Conservation (phyloP, 2,329 filamentous ascomycete species). For the Fusarium denticulatum region DNA sequence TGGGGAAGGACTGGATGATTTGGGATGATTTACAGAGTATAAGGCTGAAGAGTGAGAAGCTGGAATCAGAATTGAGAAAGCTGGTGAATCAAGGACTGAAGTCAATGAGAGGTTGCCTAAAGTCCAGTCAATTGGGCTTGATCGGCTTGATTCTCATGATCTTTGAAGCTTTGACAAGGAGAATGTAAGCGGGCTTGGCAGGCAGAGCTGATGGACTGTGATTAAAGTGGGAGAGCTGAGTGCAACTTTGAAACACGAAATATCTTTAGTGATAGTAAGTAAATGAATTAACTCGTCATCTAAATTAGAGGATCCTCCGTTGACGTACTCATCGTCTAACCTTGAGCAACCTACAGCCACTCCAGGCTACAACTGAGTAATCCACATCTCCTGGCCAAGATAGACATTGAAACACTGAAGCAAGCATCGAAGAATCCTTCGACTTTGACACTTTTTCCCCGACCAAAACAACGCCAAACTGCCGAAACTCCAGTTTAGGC, state of each 20-base stretch:
- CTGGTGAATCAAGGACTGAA: background rate
- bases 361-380: background rate
- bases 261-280: background rate
- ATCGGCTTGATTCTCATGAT: background rate
- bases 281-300: background rate
- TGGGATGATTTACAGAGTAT: background rate
- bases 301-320: constrained; percentile 1
- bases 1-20: background rate
- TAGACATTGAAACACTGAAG: background rate
- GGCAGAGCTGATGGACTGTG: background rate
- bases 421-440: constrained; percentile 5
- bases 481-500: constrained; percentile 10
- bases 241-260: constrained; percentile 8
- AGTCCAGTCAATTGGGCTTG: background rate
- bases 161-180: background rate
- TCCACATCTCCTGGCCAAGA: background rate
- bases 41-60: background rate
- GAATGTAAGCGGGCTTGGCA: constrained; percentile 9
- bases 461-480: constrained; percentile 27
- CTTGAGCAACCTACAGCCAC: background rate
- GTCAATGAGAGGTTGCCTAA: background rate
- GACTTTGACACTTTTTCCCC: constrained; percentile 20
- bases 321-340: background rate
- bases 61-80: accelerated
- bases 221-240: constrained; percentile 11